Evolutionary conservation across 805 yeast genomes (phyloP), one percentile per base, ranked within the genome.

Genomic region (Yamadazyma sp.): DNA sequence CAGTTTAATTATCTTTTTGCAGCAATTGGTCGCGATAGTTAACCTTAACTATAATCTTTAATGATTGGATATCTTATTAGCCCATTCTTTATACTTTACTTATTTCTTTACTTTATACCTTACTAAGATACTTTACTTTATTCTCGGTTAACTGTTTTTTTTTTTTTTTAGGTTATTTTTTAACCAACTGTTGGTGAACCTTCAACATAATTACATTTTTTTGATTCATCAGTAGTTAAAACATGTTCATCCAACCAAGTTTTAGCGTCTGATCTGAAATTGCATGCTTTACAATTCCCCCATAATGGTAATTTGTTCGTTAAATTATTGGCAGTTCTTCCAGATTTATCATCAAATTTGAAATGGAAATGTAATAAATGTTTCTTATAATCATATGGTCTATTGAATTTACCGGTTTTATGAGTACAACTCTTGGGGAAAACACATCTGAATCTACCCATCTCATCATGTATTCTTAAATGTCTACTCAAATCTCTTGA

Each of bases 241-340:
- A 79, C 69, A 50, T 80, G 86, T 10, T 54, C 44, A 13, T 73
- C 73, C 14, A 80, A 56, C 86, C 86, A 80, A 13, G 65, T 72
- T 18, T 58, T 58, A 7, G 80, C 85, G 10, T 58, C 49, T 46
- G 64, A 69, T 27, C 70, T 49, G 12, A 49, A 52, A 1, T 80
- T 80, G 50, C 86, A 80, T 1, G 68, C 67, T 14, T 50, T 48
- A 38, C 73, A 67, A 14, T 49, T 39, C 1, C 73, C 73, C 16
- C 44, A 27, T 19, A 62, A 44, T 6, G 69, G 67, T 17, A 67
- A 46, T 42, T 66, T 67, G 31, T 65, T 71, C 1, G 70, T 65
- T 35, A 67, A 51, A 21, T 62, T 67, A 25, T 61, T 59, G 2
- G 69, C 65, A 4, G 60, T 43, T 35, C 60, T 65, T 10, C 68